phyloP scores from a whole-genome alignment of 257 asterid species.

The Plantago elongata region DNA sequence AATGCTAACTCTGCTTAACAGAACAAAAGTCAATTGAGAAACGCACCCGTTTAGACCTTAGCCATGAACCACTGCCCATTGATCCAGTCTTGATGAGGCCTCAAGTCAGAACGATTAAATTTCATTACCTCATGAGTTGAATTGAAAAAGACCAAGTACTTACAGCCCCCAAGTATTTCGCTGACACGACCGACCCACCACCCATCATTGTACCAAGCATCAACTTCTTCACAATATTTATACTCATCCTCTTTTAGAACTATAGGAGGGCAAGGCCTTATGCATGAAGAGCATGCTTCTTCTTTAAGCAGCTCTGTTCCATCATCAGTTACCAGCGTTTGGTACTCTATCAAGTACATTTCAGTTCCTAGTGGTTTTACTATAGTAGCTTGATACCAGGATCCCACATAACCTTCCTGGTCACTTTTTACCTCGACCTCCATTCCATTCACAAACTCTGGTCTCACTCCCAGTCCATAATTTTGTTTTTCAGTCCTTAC shows the following conservation, averaged over 20 bases:
- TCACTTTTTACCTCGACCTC: conserved; percentile 50
- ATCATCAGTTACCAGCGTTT: conserved; percentile 36
- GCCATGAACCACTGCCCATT: conserved; percentile 43
- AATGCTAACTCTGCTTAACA: no score
- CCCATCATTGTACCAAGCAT: conserved; percentile 51
- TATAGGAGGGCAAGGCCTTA: conserved; percentile 48
- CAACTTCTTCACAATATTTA: conserved; percentile 42
- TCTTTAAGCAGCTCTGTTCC: conserved; percentile 33
- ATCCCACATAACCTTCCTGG: conserved; percentile 35
- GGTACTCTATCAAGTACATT: conserved; percentile 42
- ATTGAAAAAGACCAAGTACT: conserved; percentile 33
- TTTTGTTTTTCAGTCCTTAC: conserved; percentile 11
- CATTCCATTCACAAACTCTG: conserved; percentile 27
- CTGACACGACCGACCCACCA: conserved; percentile 53
- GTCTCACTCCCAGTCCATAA: conserved; percentile 19
- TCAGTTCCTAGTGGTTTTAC: conserved; percentile 22
- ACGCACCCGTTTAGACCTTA: conserved; percentile 23
- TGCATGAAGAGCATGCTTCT: conserved; percentile 37
- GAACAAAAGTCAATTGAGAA: background rate
- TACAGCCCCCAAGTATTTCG: conserved; percentile 29
- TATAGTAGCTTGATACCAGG: conserved; percentile 53
- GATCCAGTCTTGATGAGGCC: conserved; percentile 55
- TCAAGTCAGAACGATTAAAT: conserved; percentile 49
- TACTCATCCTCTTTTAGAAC: conserved; percentile 28
- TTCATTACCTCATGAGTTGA: conserved; percentile 34